Percentiles rank a stretch among this genome's conserved stretches.
Evolutionary conservation across 208 protist species (phyloP).

Genomic region (Wallacemonas sp.): DNA sequence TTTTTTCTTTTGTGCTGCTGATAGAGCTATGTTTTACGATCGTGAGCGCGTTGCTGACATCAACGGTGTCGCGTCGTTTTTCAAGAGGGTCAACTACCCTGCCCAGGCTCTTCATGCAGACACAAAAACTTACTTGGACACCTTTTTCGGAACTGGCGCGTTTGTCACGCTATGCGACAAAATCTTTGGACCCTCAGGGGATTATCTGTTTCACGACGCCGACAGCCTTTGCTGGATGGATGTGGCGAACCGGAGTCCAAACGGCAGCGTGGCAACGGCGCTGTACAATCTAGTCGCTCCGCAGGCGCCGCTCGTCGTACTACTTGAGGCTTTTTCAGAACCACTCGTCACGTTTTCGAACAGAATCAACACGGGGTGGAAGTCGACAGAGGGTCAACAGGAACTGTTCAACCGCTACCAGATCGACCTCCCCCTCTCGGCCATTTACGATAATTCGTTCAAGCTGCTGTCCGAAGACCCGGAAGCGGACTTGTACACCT

Average conservation of each 20-base stretch:
- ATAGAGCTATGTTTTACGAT: constrained; percentile 4
- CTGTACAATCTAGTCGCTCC: constrained; percentile 69
- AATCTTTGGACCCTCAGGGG: constrained; percentile 50
- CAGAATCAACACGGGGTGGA: constrained; percentile 53
- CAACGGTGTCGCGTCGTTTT: constrained; percentile 23
- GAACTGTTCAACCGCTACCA: constrained; percentile 13
- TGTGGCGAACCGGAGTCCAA: constrained; percentile 59
- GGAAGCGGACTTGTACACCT: constrained; percentile 47
- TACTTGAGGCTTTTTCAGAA: constrained; percentile 65
- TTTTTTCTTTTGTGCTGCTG: constrained; percentile 31
- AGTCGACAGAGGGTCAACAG: constrained; percentile 17
- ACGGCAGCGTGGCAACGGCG: constrained; percentile 41
- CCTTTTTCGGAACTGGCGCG: constrained; percentile 55
- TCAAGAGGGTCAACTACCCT: constrained; percentile 43
- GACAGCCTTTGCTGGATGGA: constrained; percentile 69
- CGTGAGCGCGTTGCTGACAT: background rate
- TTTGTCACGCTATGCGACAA: constrained; percentile 69
- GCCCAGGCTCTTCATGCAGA: constrained; percentile 41
- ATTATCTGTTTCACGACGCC: constrained; percentile 5
- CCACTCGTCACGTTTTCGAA: constrained; percentile 46
- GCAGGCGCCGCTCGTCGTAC: constrained; percentile 46
- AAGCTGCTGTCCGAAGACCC: constrained; percentile 54
- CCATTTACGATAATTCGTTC: constrained; percentile 48
- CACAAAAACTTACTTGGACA: constrained; percentile 56
- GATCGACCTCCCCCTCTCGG: constrained; percentile 64